These are phyloP conservation scores for Jasminum sambac DNA, from an alignment of 257 asterid genomes.

Conservation along the genomic window DNA sequence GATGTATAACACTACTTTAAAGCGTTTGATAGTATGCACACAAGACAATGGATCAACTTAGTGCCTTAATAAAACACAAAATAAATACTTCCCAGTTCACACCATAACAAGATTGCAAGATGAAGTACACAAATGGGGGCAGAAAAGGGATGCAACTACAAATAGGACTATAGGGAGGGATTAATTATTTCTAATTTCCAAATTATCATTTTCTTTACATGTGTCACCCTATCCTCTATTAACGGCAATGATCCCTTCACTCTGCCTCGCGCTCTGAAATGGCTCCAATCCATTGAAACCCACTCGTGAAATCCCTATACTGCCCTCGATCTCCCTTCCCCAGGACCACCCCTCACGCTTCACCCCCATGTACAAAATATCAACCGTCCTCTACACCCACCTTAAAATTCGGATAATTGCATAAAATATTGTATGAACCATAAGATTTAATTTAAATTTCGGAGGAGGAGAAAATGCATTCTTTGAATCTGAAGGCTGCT, in stretches of 20 bases:
- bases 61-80: too few relatives aligned
- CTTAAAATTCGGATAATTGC: conserved; percentile 2
- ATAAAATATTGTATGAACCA: conserved; percentile 2
- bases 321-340: background rate
- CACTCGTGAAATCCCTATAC: conserved; percentile 2
- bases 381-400: conserved; percentile 5
- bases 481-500: conserved; percentile 43
- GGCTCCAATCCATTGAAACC: conserved; percentile 39
- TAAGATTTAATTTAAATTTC: background rate
- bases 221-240: conserved; percentile 29
- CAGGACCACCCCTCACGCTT: background rate
- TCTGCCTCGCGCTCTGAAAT: conserved; percentile 19
- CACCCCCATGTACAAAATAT: conserved; percentile 1
- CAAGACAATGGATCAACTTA: too few relatives aligned
- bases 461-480: conserved; percentile 40
- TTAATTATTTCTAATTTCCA: too few relatives aligned
- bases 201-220: conserved; percentile 1
- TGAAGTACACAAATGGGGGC: too few relatives aligned
- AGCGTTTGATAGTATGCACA: too few relatives aligned
- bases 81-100: too few relatives aligned
- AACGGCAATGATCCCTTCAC: conserved; percentile 28
- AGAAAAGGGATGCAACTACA: too few relatives aligned
- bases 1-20: too few relatives aligned
- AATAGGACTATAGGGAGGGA: too few relatives aligned
- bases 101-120: too few relatives aligned